Evolutionary conservation across 2,329 filamentous ascomycete species (phyloP), one percentile per base, ranked within the genome.

Genomic region (Neopestalotiopsis clavispora): DNA sequence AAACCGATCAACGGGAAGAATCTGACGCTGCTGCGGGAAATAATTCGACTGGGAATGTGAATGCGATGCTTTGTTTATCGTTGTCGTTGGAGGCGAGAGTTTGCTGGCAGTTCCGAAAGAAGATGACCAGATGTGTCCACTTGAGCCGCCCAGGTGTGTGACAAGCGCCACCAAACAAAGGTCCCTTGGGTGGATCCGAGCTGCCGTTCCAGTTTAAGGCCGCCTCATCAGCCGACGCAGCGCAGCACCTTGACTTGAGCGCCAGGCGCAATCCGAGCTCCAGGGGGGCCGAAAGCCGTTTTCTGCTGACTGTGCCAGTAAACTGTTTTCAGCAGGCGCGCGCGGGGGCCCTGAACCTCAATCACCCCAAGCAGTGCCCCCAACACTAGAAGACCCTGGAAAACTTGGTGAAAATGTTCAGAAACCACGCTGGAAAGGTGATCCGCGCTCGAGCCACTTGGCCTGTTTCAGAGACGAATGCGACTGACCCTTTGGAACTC

Each of bases 101-200:
- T 64, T 49, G 61, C 40, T 64, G 61, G 17, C 20, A 45, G 20
- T 23, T 64, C 32, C 40, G 20, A 52, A 63, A 28, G 23, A 28
- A 64, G 61, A 64, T 64, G 61, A 64, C 61, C 61, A 64, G 61
- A 64, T 64, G 61, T 64, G 61, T 64, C 61, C 61, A 45, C n/a
- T 64, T 64, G 57, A 59, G 57, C 57, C 57, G 23, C 28, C 45
- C 45, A 52, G 45, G 45, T 52, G 45, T 52, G 45, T 52, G 45
- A 52, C 45, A 52, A 38, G 57, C 28, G 38, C 23, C 2, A 28
- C 23, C 23, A 28, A 28, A 28, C 23, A 45, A 40, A 65, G 40
- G 28, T 34, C 34, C 34, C 40, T 17, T 45, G 34, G 62, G 62
- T 65, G 62, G 62, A 49, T 65, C 62, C 62, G 30, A 65, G 45